Evolutionary conservation across 2,329 filamentous ascomycete genomes (phyloP), one percentile per base, ranked within the genome.

Genomic region (Stagonosporopsis rhizophila): DNA sequence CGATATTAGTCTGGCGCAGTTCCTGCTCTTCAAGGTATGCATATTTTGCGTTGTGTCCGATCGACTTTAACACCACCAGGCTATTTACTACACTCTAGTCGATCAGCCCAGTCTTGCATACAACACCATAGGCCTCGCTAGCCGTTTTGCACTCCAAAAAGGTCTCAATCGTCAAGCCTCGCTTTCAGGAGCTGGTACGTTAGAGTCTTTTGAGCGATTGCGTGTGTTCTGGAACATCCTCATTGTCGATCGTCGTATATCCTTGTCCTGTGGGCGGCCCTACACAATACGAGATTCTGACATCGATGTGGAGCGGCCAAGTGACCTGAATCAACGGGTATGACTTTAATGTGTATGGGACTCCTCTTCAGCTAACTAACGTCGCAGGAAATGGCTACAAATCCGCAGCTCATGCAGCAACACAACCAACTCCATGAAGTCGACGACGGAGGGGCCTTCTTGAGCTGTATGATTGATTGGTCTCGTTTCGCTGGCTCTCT

Each of bases 211-310:
- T 39, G 61, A 65, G 57, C 67, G 64, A 8, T 54, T 69, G 32
- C 66, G 64, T 38, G 60, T 69, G 0, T 73, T 75, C 45, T 75
- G 72, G 71, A 68, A 62, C 6, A 42, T 71, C 1, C 65, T 68
- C 22, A 59, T 69, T 15, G 35, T 60, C 11, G 72, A 75, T 42
- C 67, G 66, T 17, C 63, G 64, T 7, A 71, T 74, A 35, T 67
- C 71, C 0, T 46, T 72, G 12, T 68, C 70, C 12, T 75, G 70
- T 44, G 65, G 67, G 17, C 64, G 71, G 17, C 72, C 72, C 1
- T 69, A 70, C 28, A 62, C 65, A 12, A 65, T 75, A 14, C 67
- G 66, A 25, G 67, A 70, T 40, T 28, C 52, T 2, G 71, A 73
- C 20, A 60, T 72, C 8, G 59, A 73, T 30, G 62, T 74, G 4